Conservation (phyloP, 805 yeast genomes). For the Ogataea zsoltii region DNA sequence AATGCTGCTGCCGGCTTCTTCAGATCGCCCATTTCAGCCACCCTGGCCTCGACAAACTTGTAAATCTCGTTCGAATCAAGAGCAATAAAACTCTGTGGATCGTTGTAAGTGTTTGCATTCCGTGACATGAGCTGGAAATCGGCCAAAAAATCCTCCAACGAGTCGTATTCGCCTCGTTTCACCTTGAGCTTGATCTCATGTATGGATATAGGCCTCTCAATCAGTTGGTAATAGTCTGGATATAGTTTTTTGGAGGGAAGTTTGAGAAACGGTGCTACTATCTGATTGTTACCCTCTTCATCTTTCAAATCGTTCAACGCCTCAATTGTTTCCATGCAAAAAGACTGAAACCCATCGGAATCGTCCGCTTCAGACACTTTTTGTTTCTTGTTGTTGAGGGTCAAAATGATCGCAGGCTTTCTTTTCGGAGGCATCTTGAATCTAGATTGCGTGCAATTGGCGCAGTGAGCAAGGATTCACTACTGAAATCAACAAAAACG, state of each 20-base stretch:
- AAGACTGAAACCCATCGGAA: constrained; percentile 29
- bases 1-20: no score
- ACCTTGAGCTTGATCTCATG: constrained; percentile 60
- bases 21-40: constrained; percentile 32
- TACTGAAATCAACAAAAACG: no score
- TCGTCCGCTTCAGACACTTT: constrained; percentile 6
- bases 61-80: constrained; percentile 59
- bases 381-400: constrained; percentile 21
- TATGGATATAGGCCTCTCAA: constrained; percentile 66
- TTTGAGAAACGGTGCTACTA: constrained; percentile 57
- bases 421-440: constrained; percentile 24
- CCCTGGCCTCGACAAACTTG: constrained; percentile 55
- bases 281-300: constrained; percentile 35
- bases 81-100: constrained; percentile 63
- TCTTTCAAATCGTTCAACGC: constrained; percentile 36
- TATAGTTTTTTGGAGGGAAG: constrained; percentile 73
- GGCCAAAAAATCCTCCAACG: constrained; percentile 45
- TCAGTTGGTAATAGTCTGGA: constrained; percentile 76
- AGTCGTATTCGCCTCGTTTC: constrained; percentile 36
- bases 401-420: constrained; percentile 16
- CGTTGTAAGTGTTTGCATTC: constrained; percentile 76
- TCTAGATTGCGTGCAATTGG: no score
- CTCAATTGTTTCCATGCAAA: constrained; percentile 36
- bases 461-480: no score
- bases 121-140: constrained; percentile 69